Percentiles rank a stretch among this genome's conserved stretches.
These are phyloP conservation scores for Croton laevigatus DNA, from an alignment of 441 rosid species.

Conservation along the genomic window DNA sequence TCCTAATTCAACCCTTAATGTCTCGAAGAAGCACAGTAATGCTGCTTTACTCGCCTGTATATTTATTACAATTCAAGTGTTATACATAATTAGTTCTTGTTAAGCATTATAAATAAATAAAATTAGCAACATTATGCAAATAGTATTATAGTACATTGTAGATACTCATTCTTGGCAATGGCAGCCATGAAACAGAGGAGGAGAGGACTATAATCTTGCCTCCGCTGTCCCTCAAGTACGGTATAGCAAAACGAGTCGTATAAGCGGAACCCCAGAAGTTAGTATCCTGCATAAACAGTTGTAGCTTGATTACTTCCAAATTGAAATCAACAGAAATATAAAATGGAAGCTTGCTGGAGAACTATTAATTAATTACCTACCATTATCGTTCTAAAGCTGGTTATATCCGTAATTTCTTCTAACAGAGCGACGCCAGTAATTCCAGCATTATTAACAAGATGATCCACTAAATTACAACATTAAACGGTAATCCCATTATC, in stretches of 20 bases:
- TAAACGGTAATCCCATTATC: not conserved
- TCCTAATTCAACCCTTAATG: constrained; percentile 65
- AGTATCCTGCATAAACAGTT: constrained; percentile 39
- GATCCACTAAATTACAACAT: constrained; percentile 53
- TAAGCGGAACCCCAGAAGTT: constrained; percentile 76
- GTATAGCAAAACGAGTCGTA: constrained; percentile 51
- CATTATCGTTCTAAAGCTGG: constrained; percentile 36
- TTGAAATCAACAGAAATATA: no score
- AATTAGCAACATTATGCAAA: not conserved
- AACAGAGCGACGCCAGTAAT: constrained; percentile 37
- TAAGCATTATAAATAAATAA: not conserved
- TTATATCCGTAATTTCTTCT: constrained; percentile 46
- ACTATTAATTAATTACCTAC: constrained; percentile 26
- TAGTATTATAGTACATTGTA: constrained; percentile 44
- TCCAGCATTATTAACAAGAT: constrained; percentile 76
- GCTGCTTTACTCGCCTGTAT: constrained; percentile 78
- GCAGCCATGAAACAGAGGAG: constrained; percentile 55
- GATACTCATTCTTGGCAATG: constrained; percentile 46
- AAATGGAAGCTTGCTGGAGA: no score
- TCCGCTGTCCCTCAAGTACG: constrained; percentile 42
- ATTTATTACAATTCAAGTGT: not conserved
- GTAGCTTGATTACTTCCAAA: no score
- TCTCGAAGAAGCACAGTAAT: constrained; percentile 43
- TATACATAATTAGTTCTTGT: not conserved
- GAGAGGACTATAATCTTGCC: constrained; percentile 65